These are phyloP conservation scores for Glaciozyma antarctica DNA, from an alignment of 768 basidiomycete genomes.

Conservation along the genomic window DNA sequence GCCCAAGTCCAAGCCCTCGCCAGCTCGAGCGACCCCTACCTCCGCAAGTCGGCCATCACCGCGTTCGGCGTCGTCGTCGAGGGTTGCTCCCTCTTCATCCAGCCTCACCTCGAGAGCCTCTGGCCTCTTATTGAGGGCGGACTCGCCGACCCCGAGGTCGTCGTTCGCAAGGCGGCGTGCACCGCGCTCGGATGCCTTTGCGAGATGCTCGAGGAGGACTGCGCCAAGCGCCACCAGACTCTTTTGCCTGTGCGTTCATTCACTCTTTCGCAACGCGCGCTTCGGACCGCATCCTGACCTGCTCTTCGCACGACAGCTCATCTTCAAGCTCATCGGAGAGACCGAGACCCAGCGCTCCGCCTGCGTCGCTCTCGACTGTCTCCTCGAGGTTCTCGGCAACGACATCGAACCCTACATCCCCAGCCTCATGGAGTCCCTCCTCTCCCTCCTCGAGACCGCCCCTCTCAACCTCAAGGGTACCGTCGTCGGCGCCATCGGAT, in stretches of 20 bases:
- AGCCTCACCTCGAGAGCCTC: slow-evolving; percentile 76
- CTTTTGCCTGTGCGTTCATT: slow-evolving; percentile 65
- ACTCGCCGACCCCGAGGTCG: slow-evolving; percentile 68
- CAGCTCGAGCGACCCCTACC: slow-evolving; percentile 61
- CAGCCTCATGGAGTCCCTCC: slow-evolving; percentile 88
- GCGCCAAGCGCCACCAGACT: slow-evolving; percentile 62
- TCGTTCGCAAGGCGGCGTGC: slow-evolving; percentile 91
- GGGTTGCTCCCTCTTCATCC: slow-evolving; percentile 96
- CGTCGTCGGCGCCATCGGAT: slow-evolving; percentile 94
- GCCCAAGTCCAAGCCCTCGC: slow-evolving; percentile 75
- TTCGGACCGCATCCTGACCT: not conserved
- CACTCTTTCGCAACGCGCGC: not conserved
- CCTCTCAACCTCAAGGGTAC: slow-evolving; percentile 83
- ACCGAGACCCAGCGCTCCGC: slow-evolving; percentile 77
- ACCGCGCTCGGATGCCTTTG: slow-evolving; percentile 90
- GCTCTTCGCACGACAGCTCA: slow-evolving; percentile 48
- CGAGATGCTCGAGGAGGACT: slow-evolving; percentile 94
- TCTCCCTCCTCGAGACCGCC: slow-evolving; percentile 72
- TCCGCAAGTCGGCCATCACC: slow-evolving; percentile 86
- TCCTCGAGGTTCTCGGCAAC: slow-evolving; percentile 81
- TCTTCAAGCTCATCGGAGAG: slow-evolving; percentile 85
- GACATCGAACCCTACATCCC: slow-evolving; percentile 80
- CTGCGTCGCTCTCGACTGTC: slow-evolving; percentile 92
- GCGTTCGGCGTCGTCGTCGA: slow-evolving; percentile 92
- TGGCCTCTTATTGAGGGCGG: slow-evolving; percentile 92